These are phyloP conservation scores for Lunularia cruciata DNA, from an alignment of 225 moss, liverwort and hornwort genomes.

Conservation along the genomic window DNA sequence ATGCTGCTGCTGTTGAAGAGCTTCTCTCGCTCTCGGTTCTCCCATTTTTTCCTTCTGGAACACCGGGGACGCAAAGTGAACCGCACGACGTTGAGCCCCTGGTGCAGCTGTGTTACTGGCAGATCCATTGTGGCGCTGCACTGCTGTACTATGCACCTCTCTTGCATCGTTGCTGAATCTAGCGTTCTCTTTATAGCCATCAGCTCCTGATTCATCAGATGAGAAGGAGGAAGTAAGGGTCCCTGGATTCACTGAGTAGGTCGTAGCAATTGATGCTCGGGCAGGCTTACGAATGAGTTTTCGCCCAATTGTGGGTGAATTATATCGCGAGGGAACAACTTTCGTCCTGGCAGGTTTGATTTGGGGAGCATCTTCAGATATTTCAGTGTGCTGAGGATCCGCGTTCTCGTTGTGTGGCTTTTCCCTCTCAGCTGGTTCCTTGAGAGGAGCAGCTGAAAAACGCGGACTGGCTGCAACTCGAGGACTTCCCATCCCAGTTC, in stretches of 20 bases:
- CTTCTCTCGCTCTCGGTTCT: conserved; percentile 2
- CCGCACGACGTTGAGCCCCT: conserved; percentile 30
- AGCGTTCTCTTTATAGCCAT: conserved; percentile 34
- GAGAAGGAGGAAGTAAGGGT: conserved; percentile 41
- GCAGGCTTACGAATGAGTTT: conserved; percentile 34
- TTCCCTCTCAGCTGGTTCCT: conserved; percentile 3
- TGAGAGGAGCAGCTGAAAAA: background rate
- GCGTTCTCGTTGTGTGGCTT: conserved; percentile 28
- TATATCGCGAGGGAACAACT: conserved; percentile 44
- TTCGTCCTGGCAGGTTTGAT: conserved; percentile 23
- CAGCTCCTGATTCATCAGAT: conserved; percentile 33
- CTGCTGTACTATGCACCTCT: conserved; percentile 22
- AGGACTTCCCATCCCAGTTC: conserved; percentile 19
- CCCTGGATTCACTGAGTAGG: conserved; percentile 40
- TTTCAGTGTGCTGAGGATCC: conserved; percentile 33
- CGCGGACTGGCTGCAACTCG: conserved; percentile 11
- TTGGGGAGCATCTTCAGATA: background rate
- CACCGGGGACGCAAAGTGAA: conserved; percentile 49
- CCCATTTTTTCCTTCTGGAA: conserved; percentile 38
- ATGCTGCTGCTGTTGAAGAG: background rate
- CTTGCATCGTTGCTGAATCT: conserved; percentile 22
- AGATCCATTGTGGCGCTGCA: conserved; percentile 22
- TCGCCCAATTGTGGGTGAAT: conserved; percentile 38
- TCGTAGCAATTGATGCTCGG: conserved; percentile 47
- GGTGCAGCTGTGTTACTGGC: conserved; percentile 18